Conservation (phyloP, 2,329 filamentous ascomycete species). For the Colletotrichum lindemuthianum region DNA sequence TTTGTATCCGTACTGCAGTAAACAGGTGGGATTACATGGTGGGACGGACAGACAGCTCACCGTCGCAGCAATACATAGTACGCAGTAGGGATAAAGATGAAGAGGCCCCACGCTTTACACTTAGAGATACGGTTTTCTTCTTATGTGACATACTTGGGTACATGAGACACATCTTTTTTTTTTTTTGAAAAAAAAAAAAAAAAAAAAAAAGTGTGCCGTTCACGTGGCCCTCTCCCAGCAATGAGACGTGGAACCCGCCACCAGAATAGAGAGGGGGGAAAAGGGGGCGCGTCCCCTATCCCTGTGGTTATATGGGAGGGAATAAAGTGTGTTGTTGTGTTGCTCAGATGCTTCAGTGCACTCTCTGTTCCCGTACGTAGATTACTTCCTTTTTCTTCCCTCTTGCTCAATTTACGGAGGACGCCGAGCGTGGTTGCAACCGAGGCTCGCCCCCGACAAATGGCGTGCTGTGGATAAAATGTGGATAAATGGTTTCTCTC, state of each 20-base stretch:
- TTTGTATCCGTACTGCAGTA: not conserved
- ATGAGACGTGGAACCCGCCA: not conserved
- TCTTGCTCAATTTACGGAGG: not conserved
- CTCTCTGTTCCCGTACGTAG: no score
- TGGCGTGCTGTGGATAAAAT: not conserved
- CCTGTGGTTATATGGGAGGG: no score
- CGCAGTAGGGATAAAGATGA: not conserved
- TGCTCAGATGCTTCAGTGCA: no score
- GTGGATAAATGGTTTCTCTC: not conserved
- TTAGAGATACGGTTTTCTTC: conserved; percentile 15
- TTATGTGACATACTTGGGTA: no score
- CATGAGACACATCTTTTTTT: not conserved
- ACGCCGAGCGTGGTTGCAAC: conserved; percentile 21
- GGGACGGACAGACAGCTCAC: no score
- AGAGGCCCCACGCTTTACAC: conserved; percentile 14
- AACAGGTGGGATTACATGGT: no score
- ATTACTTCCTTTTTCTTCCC: not conserved
- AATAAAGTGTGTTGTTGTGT: no score
- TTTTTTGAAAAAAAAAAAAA: no score
- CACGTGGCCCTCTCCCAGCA: conserved; percentile 7
- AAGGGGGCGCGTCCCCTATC: not conserved
- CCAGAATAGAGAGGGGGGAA: not conserved
- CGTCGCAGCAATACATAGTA: no score
- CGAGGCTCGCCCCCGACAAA: conserved; percentile 3
- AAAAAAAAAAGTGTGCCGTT: not conserved